Percentiles rank a stretch among this genome's conserved stretches.
phyloP scores from a whole-genome alignment of 1,284 basidiomycete species.

The Cryptococcus hybrid region DNA sequence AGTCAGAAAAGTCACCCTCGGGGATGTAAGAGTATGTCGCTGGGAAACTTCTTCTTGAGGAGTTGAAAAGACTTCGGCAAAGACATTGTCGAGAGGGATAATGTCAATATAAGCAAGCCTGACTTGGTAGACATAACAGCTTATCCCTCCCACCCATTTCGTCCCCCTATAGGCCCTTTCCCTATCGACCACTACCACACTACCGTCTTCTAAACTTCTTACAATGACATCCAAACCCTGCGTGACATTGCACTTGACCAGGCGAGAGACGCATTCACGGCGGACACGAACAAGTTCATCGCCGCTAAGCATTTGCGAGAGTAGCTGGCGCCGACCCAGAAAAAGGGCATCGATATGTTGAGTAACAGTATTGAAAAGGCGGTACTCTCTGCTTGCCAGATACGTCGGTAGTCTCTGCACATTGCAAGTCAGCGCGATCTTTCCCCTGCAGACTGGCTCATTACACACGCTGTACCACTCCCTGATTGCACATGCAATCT shows the following conservation, averaged over 20 bases:
- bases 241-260: slow-evolving; percentile 87
- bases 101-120: slow-evolving; percentile 73
- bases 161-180: slow-evolving; percentile 70
- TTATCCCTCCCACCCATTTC: slow-evolving; percentile 63
- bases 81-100: slow-evolving; percentile 46
- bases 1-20: neutral
- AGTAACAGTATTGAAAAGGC: slow-evolving; percentile 79
- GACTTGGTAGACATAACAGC: slow-evolving; percentile 71
- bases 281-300: slow-evolving; percentile 83
- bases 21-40: neutral
- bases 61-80: slow-evolving; percentile 20
- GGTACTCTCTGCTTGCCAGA: slow-evolving; percentile 83
- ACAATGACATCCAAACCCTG: slow-evolving; percentile 95
- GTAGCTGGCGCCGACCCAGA: slow-evolving; percentile 80
- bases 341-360: slow-evolving; percentile 91
- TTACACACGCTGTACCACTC: slow-evolving; percentile 81
- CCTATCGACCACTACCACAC: slow-evolving; percentile 78
- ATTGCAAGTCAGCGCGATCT: neutral
- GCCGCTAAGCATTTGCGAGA: slow-evolving; percentile 80
- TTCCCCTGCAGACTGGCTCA: neutral
- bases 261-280: slow-evolving; percentile 79
- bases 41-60: slow-evolving; percentile 2
- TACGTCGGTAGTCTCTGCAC: slow-evolving; percentile 73
- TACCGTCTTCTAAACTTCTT: slow-evolving; percentile 86
- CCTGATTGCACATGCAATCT: slow-evolving; percentile 91